Evolutionary conservation across 2,329 filamentous ascomycete species (phyloP).

Genomic region (Claviceps purpurea): DNA sequence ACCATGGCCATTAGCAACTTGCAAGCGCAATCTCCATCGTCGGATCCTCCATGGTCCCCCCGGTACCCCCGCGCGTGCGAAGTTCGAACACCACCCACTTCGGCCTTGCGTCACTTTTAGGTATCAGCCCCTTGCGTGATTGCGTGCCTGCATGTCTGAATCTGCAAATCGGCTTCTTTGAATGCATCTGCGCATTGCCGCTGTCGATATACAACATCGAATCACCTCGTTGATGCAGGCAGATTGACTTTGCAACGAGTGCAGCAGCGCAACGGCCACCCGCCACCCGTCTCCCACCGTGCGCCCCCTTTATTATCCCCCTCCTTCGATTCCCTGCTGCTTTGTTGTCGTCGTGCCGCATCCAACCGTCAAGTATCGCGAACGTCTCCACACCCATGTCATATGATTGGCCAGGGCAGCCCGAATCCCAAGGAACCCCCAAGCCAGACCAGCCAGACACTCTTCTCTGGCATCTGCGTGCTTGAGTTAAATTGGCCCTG

Average conservation of each 20-base stretch:
- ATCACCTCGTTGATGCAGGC: background rate
- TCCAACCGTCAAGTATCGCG: conserved; percentile 1
- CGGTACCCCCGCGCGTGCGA: background rate
- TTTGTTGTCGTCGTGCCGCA: background rate
- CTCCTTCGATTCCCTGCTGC: background rate
- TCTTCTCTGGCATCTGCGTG: background rate
- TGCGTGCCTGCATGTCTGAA: background rate
- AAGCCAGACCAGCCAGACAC: background rate
- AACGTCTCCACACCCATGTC: conserved; percentile 2
- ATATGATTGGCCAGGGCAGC: background rate
- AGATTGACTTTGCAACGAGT: background rate
- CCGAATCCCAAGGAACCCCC: background rate
- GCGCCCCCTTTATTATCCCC: background rate
- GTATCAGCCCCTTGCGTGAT: background rate
- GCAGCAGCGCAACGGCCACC: background rate
- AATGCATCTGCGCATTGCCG: no score
- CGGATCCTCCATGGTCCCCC: background rate
- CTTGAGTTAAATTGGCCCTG: background rate
- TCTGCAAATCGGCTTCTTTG: no score
- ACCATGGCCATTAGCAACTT: background rate
- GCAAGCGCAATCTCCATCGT: background rate
- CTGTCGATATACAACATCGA: background rate
- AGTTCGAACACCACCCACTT: background rate
- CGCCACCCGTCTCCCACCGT: background rate
- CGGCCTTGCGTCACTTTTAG: background rate